Evolutionary conservation across 768 basidiomycete genomes (phyloP), one percentile per base, ranked within the genome.

Genomic region (Daedaleopsis nitida): DNA sequence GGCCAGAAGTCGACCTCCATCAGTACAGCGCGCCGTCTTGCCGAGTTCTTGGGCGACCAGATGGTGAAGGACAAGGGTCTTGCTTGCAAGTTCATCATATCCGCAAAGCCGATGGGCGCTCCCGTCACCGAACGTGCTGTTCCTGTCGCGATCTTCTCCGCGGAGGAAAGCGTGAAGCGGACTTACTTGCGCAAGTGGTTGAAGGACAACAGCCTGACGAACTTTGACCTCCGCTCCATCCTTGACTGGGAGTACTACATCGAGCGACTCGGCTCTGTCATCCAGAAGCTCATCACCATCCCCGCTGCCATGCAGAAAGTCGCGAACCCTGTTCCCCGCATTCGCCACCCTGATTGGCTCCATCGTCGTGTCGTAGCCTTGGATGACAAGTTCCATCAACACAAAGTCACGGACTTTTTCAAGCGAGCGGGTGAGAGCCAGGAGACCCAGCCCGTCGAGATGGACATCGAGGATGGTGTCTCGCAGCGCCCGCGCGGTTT

Each of bases 51-150:
- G 58, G 97, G 97, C 35, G 88, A 95, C 71, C 92, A 95, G 68
- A 99, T 99, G 97, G 96, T 98, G 68, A 98, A 98, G 75, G 97
- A 98, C 78, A 99, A 98, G 72, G 97, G 97, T 59, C 86, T 99
- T 17, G 93, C 97, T 10, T 98, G 97, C 82, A 95, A 94, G 72
- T 99, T 99, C 76, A 94, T 99, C 79, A 98, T 99, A 70, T 98
- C 96, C 24, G 90, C 91, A 3, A 92, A 91, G 69, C 97, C 97
- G 2, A 78, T 83, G 16, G 96, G 96, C 1, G 92, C 96, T 0
- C 94, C 97, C 1, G 95, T 99, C 65, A 98, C 97, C 5, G 97
- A 98, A 63, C 87, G 97, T 51, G 97, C 96, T 10, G 86, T 99
- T 49, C 97, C 97, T 5, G 86, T 99, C 16, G 97, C 97, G 17